Evolutionary conservation across 2,329 filamentous ascomycete genomes (phyloP), one percentile per base, ranked within the genome.

Genomic region (Pseudofabraea citricarpa): DNA sequence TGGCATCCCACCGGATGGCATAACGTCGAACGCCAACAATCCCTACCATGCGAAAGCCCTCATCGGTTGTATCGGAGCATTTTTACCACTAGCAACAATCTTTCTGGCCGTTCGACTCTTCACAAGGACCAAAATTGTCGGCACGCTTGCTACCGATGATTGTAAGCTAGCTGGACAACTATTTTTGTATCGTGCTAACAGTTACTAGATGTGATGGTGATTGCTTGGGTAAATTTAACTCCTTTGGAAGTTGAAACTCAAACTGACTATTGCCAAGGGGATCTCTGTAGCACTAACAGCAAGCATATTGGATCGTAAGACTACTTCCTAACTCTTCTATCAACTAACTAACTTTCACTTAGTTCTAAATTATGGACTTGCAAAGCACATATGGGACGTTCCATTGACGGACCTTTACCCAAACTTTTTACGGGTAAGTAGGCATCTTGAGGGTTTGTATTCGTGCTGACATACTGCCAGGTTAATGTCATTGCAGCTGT

Each of bases 381-480:
- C 50, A 12, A 50, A 49, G 22, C 44, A 55, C 43, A 3, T 55
- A n/a, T 55, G 52, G 52, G 38, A 55, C 46, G 52, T 55, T 2
- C 52, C 33, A 19, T 45, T 41, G 5, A 23, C 40, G 6, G 40
- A 37, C 19, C 32, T 49, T n/a, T 46, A 41, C 18, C 38, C 43
- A 9, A 24, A 44, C 38, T 44, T 46, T 27, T 20, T 36, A 24
- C 36, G 33, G n/a, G 36, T 47, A 35, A 19, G 39, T 24, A 5
- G n/a, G n/a, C n/a, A n/a, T n/a, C n/a, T n/a, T n/a, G n/a, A n/a
- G n/a, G n/a, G n/a, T n/a, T n/a, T n/a, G n/a, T n/a, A n/a, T n/a
- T n/a, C n/a, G 19, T 18, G 12, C 33, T 36, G 8, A 38, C 35
- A 23, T 46, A 38, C 31, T 44, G 41, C 40, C 23, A 44, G 32